phyloP scores from a whole-genome alignment of 345 rosid species.

The Chamaenerion angustifolium region DNA sequence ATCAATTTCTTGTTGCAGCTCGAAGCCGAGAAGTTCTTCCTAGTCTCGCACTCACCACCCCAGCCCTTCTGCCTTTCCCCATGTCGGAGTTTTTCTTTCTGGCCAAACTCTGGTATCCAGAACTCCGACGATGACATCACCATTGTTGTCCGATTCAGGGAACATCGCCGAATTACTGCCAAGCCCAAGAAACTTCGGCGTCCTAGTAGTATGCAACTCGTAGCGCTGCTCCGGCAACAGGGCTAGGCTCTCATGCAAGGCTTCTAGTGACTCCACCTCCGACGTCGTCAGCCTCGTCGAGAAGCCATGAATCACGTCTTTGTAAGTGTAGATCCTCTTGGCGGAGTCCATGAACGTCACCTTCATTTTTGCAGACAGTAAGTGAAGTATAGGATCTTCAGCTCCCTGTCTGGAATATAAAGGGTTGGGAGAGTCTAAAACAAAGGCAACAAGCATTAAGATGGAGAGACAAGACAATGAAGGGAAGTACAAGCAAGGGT shows the following conservation, averaged over 20 bases:
- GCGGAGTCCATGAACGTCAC: slow-evolving; percentile 19
- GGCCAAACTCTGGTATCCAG: slow-evolving; percentile 57
- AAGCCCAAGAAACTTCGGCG: slow-evolving; percentile 53
- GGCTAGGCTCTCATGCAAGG: slow-evolving; percentile 27
- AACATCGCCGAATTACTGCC: slow-evolving; percentile 13
- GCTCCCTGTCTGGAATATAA: neutral
- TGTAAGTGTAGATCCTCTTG: slow-evolving; percentile 41
- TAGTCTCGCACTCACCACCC: slow-evolving; percentile 53
- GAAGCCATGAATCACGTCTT: slow-evolving; percentile 43
- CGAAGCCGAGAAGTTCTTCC: slow-evolving; percentile 32
- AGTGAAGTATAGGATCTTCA: neutral
- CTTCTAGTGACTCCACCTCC: slow-evolving; percentile 30
- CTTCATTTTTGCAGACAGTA: neutral
- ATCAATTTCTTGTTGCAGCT: slow-evolving; percentile 46
- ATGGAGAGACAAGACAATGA: too few relatives aligned
- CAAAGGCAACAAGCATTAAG: neutral
- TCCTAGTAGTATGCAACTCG: slow-evolving; percentile 50
- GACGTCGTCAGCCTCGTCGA: slow-evolving; percentile 25
- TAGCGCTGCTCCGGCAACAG: slow-evolving; percentile 36
- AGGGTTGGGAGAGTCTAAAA: neutral
- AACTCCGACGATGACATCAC: slow-evolving; percentile 38
- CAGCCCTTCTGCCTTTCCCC: slow-evolving; percentile 32
- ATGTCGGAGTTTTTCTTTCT: slow-evolving; percentile 31
- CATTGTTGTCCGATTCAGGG: slow-evolving; percentile 16
- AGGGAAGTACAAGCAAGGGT: too few relatives aligned